phyloP scores from a whole-genome alignment of 176 grass and related monocot genomes.

The Oryza glaberrima region DNA sequence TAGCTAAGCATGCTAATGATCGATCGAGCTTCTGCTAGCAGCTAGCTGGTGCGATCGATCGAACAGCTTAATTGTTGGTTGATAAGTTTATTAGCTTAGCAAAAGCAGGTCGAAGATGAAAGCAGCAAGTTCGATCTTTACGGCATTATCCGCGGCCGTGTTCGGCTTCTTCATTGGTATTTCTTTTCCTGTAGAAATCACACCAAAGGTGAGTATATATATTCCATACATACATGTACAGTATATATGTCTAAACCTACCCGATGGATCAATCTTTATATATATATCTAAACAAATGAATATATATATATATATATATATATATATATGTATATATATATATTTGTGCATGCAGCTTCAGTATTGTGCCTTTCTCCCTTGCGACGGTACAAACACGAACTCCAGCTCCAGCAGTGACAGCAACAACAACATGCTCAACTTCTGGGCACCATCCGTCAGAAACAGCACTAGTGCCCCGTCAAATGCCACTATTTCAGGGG shows the following conservation, averaged over 20 bases:
- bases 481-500: not conserved
- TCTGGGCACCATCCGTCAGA: not conserved
- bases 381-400: not conserved
- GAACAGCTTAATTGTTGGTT: too few relatives aligned
- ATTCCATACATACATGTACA: too few relatives aligned
- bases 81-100: not conserved
- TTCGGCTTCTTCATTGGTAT: slow-evolving; percentile 37
- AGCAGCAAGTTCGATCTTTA: not conserved
- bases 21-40: too few relatives aligned
- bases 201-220: slow-evolving; percentile 13
- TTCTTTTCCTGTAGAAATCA: slow-evolving; percentile 19
- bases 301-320: too few relatives aligned
- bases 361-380: not conserved
- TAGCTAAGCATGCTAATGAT: too few relatives aligned
- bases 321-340: not conserved
- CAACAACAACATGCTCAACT: not conserved
- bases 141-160: not conserved
- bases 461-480: not conserved
- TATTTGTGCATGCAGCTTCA: not conserved
- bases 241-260: not conserved
- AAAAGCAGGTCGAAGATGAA: not conserved
- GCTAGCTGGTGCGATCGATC: too few relatives aligned
- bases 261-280: not conserved
- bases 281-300: too few relatives aligned
- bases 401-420: not conserved